Base-by-base conservation (phyloP, 176 grass and related monocot genomes). In the Hsuehochloa calcarea region DNA sequence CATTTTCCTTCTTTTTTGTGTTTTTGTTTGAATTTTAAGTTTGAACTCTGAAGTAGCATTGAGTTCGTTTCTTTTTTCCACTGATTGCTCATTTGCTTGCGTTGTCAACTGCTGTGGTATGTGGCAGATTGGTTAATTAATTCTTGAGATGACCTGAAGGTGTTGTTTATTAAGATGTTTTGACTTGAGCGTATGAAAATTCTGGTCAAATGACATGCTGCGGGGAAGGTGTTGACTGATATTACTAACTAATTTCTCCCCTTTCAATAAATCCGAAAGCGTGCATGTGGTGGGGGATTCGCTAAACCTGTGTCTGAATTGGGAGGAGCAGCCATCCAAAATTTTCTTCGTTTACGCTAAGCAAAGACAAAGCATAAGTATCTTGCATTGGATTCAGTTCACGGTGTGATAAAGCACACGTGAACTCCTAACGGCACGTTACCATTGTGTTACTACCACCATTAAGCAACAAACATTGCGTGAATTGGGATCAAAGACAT, bases 181-280 rank as follows among this genome's bases (percentile, higher is more conserved):
- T 78, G 58, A 82, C 78, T 58, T 66, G 19, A 76, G 73, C 27
- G 13, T 79, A 59, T 35, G 59, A 58, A 83, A 86, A 74, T 72
- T 37, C 17, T 74, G 49, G 74, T 90, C 79, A 87, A 68, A 51
- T 34, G 3, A 6, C n/a, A 50, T 4, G 39, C 13, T 67, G 26
- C 2, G 11, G 45, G 56, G 58, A 78, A 82, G 72, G 55, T 86
- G 72, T 83, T 87, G 84, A 78, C 58, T 59, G 65, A 62, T 35
- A 25, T 56, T 22, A 56, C 2, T 8, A 79, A 79, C 51, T 52
- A 85, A 69, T 75, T 38, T 17, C 2, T 41, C 20, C 3, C 1
- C 43, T 64, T 86, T 56, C 25, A 68, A 12, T 47, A 26, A 50
- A 45, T 50, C 45, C 65, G 25, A 75, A 55, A 55, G 8, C 71